Percentiles rank a stretch among this genome's conserved stretches.
These are phyloP conservation scores for Umbilicus rupestris DNA, from an alignment of 164 flowering plant species.

Conservation along the genomic window DNA sequence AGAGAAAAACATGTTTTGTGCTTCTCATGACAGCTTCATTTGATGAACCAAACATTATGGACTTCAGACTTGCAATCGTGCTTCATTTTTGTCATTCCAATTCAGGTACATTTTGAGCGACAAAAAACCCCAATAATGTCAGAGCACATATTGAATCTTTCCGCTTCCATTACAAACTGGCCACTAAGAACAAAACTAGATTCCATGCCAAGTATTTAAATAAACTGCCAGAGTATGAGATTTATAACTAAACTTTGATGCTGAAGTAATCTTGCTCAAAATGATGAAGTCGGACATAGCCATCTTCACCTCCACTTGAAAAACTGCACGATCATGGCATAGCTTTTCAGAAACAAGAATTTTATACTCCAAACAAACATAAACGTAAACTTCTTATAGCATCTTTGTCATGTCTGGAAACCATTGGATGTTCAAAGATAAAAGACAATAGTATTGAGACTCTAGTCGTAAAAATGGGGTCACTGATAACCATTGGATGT, in stretches of 20 bases:
- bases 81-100: too few species aligned
- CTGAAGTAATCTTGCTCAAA: conserved; percentile 73
- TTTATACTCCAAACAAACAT: neutral
- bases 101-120: too few species aligned
- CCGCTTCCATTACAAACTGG: neutral
- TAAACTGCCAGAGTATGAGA: neutral
- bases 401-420: neutral
- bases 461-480: too few species aligned
- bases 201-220: neutral
- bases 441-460: too few species aligned
- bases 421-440: neutral
- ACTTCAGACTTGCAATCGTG: too few species aligned
- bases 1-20: too few species aligned
- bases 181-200: neutral
- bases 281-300: conserved; percentile 79
- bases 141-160: too few species aligned
- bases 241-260: conserved; percentile 32
- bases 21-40: too few species aligned
- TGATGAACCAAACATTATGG: too few species aligned
- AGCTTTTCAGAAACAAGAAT: neutral
- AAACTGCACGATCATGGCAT: conserved; percentile 22
- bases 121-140: too few species aligned
- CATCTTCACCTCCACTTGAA: conserved; percentile 93
- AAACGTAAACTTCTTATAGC: too few species aligned
- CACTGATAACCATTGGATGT: too few species aligned